Conservation (phyloP, 1,284 basidiomycete genomes). For the Pseudozyma pruni region DNA sequence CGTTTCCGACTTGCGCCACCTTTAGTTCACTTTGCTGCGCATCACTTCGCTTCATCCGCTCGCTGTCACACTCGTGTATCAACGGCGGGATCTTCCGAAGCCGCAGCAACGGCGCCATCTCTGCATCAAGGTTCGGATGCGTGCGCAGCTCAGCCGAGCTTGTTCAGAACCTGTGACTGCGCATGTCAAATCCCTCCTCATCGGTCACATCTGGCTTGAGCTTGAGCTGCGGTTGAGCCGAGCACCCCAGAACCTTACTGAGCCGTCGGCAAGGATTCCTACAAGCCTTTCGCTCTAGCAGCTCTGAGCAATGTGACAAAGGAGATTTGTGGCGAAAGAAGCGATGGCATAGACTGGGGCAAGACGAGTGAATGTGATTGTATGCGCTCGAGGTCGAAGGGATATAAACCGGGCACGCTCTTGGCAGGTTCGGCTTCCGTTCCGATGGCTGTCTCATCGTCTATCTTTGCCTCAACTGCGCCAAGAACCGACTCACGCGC, state of each 20-base stretch:
- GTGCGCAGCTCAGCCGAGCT: no score
- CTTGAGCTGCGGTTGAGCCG: not conserved
- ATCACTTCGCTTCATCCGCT: no score
- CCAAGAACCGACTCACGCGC: conserved; percentile 1
- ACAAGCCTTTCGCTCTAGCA: no score
- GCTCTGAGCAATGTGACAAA: no score
- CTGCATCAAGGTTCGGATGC: not conserved
- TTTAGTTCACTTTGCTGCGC: no score
- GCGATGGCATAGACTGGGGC: not conserved
- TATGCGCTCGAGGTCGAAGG: conserved; percentile 15
- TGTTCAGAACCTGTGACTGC: no score
- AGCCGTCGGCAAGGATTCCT: no score
- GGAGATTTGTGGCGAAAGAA: not conserved
- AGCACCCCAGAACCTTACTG: not conserved
- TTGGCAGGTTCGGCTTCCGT: conserved; percentile 12
- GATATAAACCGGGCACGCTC: conserved; percentile 7
- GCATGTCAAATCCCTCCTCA: not conserved
- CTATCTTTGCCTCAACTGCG: not conserved
- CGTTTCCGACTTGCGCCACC: not conserved
- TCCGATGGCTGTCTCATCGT: conserved; percentile 9
- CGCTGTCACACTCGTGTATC: no score
- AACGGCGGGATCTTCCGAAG: not conserved
- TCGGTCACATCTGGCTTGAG: no score
- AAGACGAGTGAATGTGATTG: conserved; percentile 6
- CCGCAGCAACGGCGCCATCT: not conserved